Base-by-base conservation (phyloP, 495 filamentous ascomycete genomes). In the Pseudevernia furfuracea region DNA sequence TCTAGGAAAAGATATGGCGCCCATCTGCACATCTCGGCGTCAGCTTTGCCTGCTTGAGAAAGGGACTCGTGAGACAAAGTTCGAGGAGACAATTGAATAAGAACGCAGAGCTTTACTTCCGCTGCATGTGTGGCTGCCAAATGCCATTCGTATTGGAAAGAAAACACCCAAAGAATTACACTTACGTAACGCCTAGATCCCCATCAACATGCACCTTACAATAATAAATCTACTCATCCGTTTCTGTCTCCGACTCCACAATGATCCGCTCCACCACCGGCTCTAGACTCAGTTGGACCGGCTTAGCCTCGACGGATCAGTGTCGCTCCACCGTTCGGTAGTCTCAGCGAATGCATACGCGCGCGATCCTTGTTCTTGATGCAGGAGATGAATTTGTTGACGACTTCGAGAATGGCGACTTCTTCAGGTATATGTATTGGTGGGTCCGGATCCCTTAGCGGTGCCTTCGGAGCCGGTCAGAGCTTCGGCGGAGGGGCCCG, bases 311-410 rank as follows among this genome's bases (percentile, higher is more conserved):
- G 46, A 21, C 48, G 60, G 60, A 62, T 56, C 41, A 62, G 48
- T 17, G 36, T 62, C 30, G 48, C 49, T 38, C 46, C 44, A 4
- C 44, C 48, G 8, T 19, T 39, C 36, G 48, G 44, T 21, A 61
- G 43, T 37, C 53, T 34, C 32, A 62, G 28, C 23, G 60, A 19
- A 21, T 14, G 46, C 60, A 62, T 52, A 17, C 36, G 44, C 3
- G 23, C 15, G 59, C 43, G 60, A 28, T 53, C 48, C 41, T 62
- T 53, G 21, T 53, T 53, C 48, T 52, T 55, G 34, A 62, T 56
- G 37, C 60, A 62, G 37, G 36, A 48, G 5, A 62, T 17, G 25
- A 55, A 62, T 15, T 37, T 62, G 49, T 62, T 62, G 6, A 62
- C 34, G 36, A 55, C 49, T 21, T 62, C 53, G 2, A 62, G 48